A percentile compares a stretch with the other conserved stretches of the same genome.
Conservation (phyloP, 1,284 basidiomycete species). For the Pseudozyma sp. region DNA sequence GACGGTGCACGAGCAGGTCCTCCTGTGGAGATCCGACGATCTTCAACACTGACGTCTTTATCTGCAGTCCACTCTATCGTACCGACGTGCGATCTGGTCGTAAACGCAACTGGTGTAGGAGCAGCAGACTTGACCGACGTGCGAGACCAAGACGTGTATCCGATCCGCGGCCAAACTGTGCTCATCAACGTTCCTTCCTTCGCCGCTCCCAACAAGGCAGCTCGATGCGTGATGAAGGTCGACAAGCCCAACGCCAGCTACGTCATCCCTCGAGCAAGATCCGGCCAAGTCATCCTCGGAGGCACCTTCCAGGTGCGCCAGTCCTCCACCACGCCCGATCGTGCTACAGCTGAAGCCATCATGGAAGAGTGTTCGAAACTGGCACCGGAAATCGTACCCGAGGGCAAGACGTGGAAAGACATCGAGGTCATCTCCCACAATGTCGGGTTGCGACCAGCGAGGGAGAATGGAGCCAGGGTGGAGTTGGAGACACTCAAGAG, state of each 20-base stretch:
- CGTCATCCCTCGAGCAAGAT: constrained; percentile 73
- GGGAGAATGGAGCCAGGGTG: constrained; percentile 53
- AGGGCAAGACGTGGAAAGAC: constrained; percentile 47
- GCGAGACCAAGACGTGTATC: constrained; percentile 81
- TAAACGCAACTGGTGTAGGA: constrained; percentile 71
- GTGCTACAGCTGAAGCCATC: constrained; percentile 71
- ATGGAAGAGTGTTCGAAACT: constrained; percentile 69
- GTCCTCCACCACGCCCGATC: constrained; percentile 66
- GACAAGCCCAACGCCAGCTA: constrained; percentile 67
- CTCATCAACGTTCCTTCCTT: constrained; percentile 77
- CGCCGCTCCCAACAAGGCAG: constrained; percentile 6
- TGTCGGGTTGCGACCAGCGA: constrained; percentile 54
- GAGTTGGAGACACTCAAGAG: constrained; percentile 29
- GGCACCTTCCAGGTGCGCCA: constrained; percentile 72
- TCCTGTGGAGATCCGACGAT: constrained; percentile 42
- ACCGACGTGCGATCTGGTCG: constrained; percentile 60
- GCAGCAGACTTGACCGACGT: constrained; percentile 56
- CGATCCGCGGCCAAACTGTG: constrained; percentile 87
- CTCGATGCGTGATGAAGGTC: constrained; percentile 53
- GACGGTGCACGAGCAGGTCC: constrained; percentile 26
- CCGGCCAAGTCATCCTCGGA: constrained; percentile 73
- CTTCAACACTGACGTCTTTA: constrained; percentile 28
- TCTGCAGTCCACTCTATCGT: constrained; percentile 24
- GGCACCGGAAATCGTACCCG: constrained; percentile 50
- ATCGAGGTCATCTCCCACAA: constrained; percentile 54